Evolutionary conservation across 805 yeast genomes (phyloP).

Genomic region (Ogataea corticis): DNA sequence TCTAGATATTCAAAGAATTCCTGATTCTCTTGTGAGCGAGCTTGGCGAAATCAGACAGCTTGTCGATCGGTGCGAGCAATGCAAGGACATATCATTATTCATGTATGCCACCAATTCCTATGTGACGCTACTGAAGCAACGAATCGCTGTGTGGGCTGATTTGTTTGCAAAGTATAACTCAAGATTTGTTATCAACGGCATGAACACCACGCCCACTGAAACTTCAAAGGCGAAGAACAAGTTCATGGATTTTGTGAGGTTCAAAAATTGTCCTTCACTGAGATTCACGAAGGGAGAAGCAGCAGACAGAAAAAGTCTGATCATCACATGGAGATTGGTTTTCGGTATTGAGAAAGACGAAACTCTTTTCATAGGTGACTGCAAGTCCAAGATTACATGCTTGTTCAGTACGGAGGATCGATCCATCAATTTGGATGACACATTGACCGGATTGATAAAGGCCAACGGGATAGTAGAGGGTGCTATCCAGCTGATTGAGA

Average conservation of each 20-base stretch:
- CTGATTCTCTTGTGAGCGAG: conserved; percentile 13
- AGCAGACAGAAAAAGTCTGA: neutral
- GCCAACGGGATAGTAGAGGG: conserved; percentile 21
- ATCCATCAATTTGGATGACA: conserved; percentile 15
- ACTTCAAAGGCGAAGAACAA: conserved; percentile 3
- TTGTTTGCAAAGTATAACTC: conserved; percentile 17
- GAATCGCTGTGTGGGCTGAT: conserved; percentile 23
- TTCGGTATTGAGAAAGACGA: conserved; percentile 10
- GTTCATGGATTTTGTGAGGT: conserved; percentile 11
- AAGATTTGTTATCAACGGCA: conserved; percentile 18
- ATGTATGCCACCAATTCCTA: conserved; percentile 28
- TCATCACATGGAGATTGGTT: conserved; percentile 16
- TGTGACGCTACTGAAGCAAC: conserved; percentile 17
- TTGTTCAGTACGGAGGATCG: conserved; percentile 1
- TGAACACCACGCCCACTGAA: neutral
- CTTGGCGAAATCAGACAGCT: conserved; percentile 18
- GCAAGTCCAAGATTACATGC: conserved; percentile 16
- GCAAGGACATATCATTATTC: conserved; percentile 26
- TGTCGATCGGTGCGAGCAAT: conserved; percentile 9
- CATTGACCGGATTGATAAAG: conserved; percentile 19
- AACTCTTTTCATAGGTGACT: conserved; percentile 19
- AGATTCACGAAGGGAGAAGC: conserved; percentile 4
- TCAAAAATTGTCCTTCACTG: conserved; percentile 11
- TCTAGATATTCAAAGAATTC: conserved; percentile 13
- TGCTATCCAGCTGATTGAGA: conserved; percentile 16